Conservation (phyloP, 2,329 filamentous ascomycete genomes). For the Colletotrichum zoysiae region DNA sequence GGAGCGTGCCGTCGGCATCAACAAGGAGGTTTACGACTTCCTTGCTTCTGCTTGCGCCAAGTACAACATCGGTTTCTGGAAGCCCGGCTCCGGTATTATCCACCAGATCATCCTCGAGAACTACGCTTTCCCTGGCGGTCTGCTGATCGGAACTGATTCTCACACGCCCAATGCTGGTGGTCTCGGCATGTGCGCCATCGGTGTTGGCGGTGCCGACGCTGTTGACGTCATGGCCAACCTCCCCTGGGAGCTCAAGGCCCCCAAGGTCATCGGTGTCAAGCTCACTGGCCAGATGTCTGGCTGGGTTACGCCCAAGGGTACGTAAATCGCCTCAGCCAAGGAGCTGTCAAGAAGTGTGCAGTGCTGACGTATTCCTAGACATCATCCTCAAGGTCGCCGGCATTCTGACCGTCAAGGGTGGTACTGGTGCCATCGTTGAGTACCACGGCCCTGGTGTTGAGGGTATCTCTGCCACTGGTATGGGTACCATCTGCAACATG, state of each 20-base stretch:
- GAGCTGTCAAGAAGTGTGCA: not conserved
- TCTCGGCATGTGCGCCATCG: constrained; percentile 94
- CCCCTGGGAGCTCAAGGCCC: constrained; percentile 98
- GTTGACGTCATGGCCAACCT: constrained; percentile 98
- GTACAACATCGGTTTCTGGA: constrained; percentile 99
- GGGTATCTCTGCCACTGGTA: constrained; percentile 83
- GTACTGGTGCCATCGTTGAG: constrained; percentile 91
- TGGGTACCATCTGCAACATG: constrained; percentile 85
- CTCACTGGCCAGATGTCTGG: constrained; percentile 90
- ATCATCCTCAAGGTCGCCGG: constrained; percentile 98
- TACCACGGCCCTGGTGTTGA: constrained; percentile 81
- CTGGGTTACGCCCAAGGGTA: constrained; percentile 94
- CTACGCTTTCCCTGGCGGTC: constrained; percentile 98
- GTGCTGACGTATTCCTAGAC: constrained; percentile 64
- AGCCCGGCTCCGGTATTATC: constrained; percentile 97
- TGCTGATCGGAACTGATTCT: constrained; percentile 97
- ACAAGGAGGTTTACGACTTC: constrained; percentile 99
- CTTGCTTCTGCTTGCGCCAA: constrained; percentile 93
- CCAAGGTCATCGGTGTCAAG: constrained; percentile 96
- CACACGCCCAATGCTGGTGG: constrained; percentile 98
- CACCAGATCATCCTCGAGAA: constrained; percentile 99
- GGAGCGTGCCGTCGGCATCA: constrained; percentile 88
- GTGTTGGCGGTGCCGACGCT: constrained; percentile 97
- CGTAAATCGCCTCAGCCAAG: constrained; percentile 48
- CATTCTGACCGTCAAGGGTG: constrained; percentile 97